Conservation (phyloP, 345 rosid genomes). For the Punica granatum region DNA sequence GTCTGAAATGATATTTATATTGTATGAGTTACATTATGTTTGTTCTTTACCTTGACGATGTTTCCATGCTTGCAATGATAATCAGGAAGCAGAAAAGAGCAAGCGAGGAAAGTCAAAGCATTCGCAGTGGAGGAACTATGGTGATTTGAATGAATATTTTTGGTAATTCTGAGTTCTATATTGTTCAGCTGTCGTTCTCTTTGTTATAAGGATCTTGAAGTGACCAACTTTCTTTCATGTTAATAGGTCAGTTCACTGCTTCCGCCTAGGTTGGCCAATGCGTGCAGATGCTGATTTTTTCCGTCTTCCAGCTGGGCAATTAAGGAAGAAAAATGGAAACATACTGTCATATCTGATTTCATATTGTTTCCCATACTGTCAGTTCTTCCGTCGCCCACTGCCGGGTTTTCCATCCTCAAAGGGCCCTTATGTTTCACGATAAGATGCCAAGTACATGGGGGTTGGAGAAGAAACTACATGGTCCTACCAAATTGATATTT, state of each 20-base stretch:
- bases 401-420: slow-evolving; percentile 16
- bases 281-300: slow-evolving; percentile 96
- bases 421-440: too few relatives aligned
- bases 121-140: slow-evolving; percentile 99
- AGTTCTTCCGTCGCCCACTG: slow-evolving; percentile 8
- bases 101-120: slow-evolving; percentile 86
- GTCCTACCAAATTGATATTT: neutral
- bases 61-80: slow-evolving; percentile 15
- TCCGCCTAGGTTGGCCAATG: slow-evolving; percentile 99
- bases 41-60: slow-evolving; percentile 1
- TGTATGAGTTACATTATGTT: neutral
- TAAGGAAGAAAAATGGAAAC: slow-evolving; percentile 46
- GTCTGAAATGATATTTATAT: slow-evolving; percentile 23
- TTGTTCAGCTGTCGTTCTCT: slow-evolving; percentile 3
- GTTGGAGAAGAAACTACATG: too few relatives aligned
- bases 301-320: slow-evolving; percentile 26
- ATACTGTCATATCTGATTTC: slow-evolving; percentile 15
- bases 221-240: neutral
- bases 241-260: slow-evolving; percentile 89
- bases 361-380: slow-evolving; percentile 15
- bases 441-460: too few relatives aligned
- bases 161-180: slow-evolving; percentile 39
- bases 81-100: slow-evolving; percentile 86
- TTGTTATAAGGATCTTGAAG: neutral
- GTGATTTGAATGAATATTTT: slow-evolving; percentile 93